Conservation (phyloP, 1,284 basidiomycete species). For the Hypsizygus ulmarius region DNA sequence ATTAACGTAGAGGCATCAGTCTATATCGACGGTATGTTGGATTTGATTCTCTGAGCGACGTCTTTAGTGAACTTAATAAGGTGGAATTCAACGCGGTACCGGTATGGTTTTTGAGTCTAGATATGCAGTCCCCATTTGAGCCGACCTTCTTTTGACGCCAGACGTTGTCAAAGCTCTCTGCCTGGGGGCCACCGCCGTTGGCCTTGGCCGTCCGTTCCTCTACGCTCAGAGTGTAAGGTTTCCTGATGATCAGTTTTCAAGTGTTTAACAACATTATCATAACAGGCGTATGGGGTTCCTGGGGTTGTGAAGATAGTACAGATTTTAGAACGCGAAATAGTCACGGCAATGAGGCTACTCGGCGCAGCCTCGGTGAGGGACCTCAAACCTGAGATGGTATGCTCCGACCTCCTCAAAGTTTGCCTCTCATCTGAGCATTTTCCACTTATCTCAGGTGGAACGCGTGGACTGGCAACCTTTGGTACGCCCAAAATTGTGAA, state of each 20-base stretch:
- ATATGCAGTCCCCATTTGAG: too few relatives aligned
- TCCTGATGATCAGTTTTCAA: neutral
- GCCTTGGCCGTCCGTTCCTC: constrained; percentile 87
- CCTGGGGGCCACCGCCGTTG: constrained; percentile 87
- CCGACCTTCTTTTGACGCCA: constrained; percentile 14
- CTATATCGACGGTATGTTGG: constrained; percentile 71
- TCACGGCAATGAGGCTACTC: constrained; percentile 75
- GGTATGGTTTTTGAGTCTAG: constrained; percentile 34
- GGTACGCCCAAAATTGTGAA: constrained; percentile 39
- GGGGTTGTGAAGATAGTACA: constrained; percentile 76
- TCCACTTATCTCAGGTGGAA: constrained; percentile 44
- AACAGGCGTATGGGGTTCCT: constrained; percentile 75
- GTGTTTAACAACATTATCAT: constrained; percentile 8
- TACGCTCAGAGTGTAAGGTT: constrained; percentile 79
- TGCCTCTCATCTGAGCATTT: neutral
- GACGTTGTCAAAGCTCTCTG: constrained; percentile 92
- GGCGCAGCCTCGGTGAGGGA: constrained; percentile 73
- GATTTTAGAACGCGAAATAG: constrained; percentile 81
- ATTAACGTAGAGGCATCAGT: constrained; percentile 40
- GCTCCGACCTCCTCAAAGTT: constrained; percentile 9
- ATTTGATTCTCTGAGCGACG: neutral
- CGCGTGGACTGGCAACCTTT: constrained; percentile 65
- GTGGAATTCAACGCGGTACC: constrained; percentile 82
- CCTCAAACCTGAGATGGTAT: constrained; percentile 78
- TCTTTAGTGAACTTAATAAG: constrained; percentile 21